Evolutionary conservation across 164 flowering plant genomes (phyloP), one percentile per base, ranked within the genome.

Genomic region (Kingdonia uniflora): DNA sequence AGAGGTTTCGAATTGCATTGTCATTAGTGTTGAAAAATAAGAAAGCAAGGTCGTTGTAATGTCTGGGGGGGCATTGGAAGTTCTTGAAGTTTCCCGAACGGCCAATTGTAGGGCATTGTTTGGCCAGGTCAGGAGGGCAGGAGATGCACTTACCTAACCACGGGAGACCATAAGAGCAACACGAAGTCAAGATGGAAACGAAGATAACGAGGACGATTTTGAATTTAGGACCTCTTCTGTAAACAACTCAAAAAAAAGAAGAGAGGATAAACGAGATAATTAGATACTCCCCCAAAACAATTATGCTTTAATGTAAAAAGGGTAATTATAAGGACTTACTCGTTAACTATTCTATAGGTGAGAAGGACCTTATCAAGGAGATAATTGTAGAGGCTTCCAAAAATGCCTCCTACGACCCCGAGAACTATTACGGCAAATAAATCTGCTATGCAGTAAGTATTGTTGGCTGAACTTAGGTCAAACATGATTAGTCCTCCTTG

Each of bases 401-500:
- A 63, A 63, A 90, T n/a, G 21, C 97, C 97, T 16, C 97, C 97
- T 23, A 90, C 57, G 35, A 72, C 54, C 23, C 87, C 97, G 60
- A 90, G 78, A 42, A 83, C 41, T 33, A 83, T 51, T 33, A 85
- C 76, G 33, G 84, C 87, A 19, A 84, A 55, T 4, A 90, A 54
- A 73, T 90, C 97, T 16, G 68, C 43, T 6, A 69, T 59, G 66
- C 55, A 66, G 57, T 79, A 87, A 6, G 60, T 10, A 45, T 76
- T 60, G 5, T 42, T 44, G 17, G 75, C 55, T 2, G 85, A 72
- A 67, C 74, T 74, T 12, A 90, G 74, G 56, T 90, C 88, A 60
- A 82, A 90, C 95, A 90, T 87, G 53, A 90, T 90, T 35, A 87
- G 74, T 42, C 97, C 97, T 44, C 97, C 97, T 65, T 87, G 47